These are phyloP conservation scores for Filosporella fistucella DNA, from an alignment of 495 filamentous ascomycete genomes.

Conservation along the genomic window DNA sequence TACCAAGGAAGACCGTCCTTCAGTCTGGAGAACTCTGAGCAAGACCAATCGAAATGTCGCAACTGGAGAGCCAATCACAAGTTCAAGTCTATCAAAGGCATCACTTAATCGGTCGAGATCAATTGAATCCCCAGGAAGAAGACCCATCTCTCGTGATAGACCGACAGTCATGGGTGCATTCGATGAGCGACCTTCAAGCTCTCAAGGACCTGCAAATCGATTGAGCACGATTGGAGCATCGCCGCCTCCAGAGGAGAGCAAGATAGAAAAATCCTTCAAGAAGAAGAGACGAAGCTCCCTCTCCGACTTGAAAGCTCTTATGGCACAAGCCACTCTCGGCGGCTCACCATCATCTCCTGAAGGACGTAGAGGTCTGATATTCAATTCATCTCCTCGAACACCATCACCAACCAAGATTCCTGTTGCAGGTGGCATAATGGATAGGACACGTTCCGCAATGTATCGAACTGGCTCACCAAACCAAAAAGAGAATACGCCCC, in stretches of 20 bases:
- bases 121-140: slow-evolving; percentile 55
- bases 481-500: slow-evolving; percentile 20
- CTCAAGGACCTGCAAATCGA: slow-evolving; percentile 31
- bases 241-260: slow-evolving; percentile 34
- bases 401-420: slow-evolving; percentile 27
- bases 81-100: slow-evolving; percentile 53
- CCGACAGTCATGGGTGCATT: slow-evolving; percentile 60
- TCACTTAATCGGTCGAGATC: slow-evolving; percentile 74
- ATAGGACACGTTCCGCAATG: slow-evolving; percentile 8
- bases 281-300: slow-evolving; percentile 90
- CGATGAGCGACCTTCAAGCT: slow-evolving; percentile 46
- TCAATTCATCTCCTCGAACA: slow-evolving; percentile 24
- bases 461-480: slow-evolving; percentile 19
- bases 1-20: slow-evolving; percentile 61
- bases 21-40: slow-evolving; percentile 84
- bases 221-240: slow-evolving; percentile 40
- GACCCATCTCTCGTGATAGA: slow-evolving; percentile 64
- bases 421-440: slow-evolving; percentile 17
- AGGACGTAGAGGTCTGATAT: slow-evolving; percentile 15
- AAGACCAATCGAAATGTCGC: slow-evolving; percentile 64
- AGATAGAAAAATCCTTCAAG: slow-evolving; percentile 41
- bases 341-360: slow-evolving; percentile 22
- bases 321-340: slow-evolving; percentile 40
- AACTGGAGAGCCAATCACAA: slow-evolving; percentile 44
- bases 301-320: slow-evolving; percentile 72